Evolutionary conservation across 352 stramenopile genomes (phyloP), one percentile per base, ranked within the genome.

Genomic region (Aphanomyces stellatus): DNA sequence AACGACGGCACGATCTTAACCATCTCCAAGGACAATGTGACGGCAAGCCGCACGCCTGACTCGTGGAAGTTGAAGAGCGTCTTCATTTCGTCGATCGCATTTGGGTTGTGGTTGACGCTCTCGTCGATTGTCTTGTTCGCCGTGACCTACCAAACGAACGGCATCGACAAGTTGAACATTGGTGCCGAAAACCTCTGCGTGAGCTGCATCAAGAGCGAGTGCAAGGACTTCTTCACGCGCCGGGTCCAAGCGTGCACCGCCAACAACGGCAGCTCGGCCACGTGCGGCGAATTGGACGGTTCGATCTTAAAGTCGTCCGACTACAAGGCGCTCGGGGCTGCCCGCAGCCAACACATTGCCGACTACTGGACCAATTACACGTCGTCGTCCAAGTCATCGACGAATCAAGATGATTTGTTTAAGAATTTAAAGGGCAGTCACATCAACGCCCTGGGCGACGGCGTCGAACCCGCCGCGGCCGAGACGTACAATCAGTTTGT

Each of bases 1-100:
- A 96, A 97, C 80, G 88, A 96, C 69, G 85, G 90, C 59, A 88
- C 81, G 51, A 90, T 92, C 62, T 71, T 89, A 72, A 88, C 83
- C 24, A 90, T 90, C 63, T 86, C 83, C 15, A 87, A 89, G 72
- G 80, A 90, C 62, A 87, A 90, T 60, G 83, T 88, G 61, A 76
- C 76, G 46, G 74, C 81, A 24, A 85, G 76, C 64, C 81, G 78
- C 28, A 69, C 75, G 37, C 81, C 81, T 2, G 79, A 88, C 74
- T 87, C 79, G 69, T 88, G 81, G 81, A 87, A 88, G 71, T 66
- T 89, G 46, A 79, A 80, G 67, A 72, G 86, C 63, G 77, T 89
- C 57, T 89, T 89, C 64, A 78, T 89, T 42, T 77, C 75, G 19
- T 87, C 79, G 33, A 87, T 88, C 59, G 42, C 28, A 27, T 62